Percentiles rank a stretch among this genome's conserved stretches.
Conservation (phyloP, 2,329 filamentous ascomycete species). For the Hymenoscyphus fructigenus region DNA sequence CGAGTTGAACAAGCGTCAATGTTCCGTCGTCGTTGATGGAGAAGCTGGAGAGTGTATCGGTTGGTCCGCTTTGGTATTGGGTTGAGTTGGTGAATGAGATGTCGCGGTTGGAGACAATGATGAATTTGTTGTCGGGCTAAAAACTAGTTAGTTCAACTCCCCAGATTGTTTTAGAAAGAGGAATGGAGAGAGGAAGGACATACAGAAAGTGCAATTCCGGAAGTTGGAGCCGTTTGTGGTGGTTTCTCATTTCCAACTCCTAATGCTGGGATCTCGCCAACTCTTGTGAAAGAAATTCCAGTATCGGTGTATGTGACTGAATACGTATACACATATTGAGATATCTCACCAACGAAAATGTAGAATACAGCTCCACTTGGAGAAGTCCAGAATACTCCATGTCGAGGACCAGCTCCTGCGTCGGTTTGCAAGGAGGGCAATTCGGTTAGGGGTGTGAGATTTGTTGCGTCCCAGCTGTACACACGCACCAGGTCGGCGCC, state of each 20-base stretch:
- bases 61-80: conserved; percentile 9
- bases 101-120: conserved; percentile 22
- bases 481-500: conserved; percentile 48
- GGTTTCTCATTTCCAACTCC: conserved; percentile 12
- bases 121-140: conserved; percentile 20
- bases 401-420: conserved; percentile 48
- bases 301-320: neutral
- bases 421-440: conserved; percentile 37
- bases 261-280: conserved; percentile 18
- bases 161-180: neutral
- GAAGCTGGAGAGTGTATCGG: conserved; percentile 45
- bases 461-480: conserved; percentile 43
- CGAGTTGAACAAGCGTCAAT: conserved; percentile 41
- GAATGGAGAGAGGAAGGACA: neutral
- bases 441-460: conserved; percentile 37
- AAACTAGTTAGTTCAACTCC: neutral
- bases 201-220: conserved; percentile 15
- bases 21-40: conserved; percentile 38
- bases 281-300: conserved; percentile 9
- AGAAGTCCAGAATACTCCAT: conserved; percentile 44
- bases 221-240: conserved; percentile 12
- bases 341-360: conserved; percentile 46
- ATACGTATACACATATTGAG: conserved; percentile 40
- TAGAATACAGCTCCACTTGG: conserved; percentile 33
- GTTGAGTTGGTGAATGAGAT: conserved; percentile 15